Conservation (phyloP, 768 basidiomycete species). For the Lactarius hatsudake region DNA sequence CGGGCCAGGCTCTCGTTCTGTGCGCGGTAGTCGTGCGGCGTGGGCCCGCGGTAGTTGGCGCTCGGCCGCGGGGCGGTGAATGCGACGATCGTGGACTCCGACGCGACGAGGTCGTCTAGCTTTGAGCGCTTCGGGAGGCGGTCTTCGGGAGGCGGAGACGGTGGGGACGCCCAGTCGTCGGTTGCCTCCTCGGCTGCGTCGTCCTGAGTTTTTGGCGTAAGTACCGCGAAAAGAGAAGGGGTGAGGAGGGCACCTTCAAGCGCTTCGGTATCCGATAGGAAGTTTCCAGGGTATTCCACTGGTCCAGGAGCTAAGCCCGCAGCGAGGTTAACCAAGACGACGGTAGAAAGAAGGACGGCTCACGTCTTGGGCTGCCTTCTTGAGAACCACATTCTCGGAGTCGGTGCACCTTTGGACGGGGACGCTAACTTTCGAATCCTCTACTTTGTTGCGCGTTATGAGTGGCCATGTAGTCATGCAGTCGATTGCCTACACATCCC, state of each 20-base stretch:
- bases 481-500: constrained; percentile 49
- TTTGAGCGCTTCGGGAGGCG: constrained; percentile 30
- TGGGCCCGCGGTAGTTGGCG: not conserved
- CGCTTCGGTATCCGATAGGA: constrained; percentile 87
- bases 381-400: constrained; percentile 56
- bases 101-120: constrained; percentile 24
- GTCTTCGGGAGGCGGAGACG: constrained; percentile 20
- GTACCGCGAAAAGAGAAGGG: not conserved
- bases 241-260: constrained; percentile 37
- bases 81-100: constrained; percentile 14
- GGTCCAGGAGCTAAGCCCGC: constrained; percentile 58
- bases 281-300: constrained; percentile 77
- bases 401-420: constrained; percentile 56
- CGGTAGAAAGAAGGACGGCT: constrained; percentile 10
- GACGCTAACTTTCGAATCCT: constrained; percentile 64
- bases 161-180: constrained; percentile 5
- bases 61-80: constrained; percentile 17
- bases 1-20: not conserved
- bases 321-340: not conserved
- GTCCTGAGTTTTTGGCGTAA: constrained; percentile 26
- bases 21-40: not conserved
- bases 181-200: constrained; percentile 29
- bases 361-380: constrained; percentile 62
- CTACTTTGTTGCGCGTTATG: constrained; percentile 85
- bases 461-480: constrained; percentile 79